Conservation (phyloP, 306 rosid species). For the Begonia peltatifolia region DNA sequence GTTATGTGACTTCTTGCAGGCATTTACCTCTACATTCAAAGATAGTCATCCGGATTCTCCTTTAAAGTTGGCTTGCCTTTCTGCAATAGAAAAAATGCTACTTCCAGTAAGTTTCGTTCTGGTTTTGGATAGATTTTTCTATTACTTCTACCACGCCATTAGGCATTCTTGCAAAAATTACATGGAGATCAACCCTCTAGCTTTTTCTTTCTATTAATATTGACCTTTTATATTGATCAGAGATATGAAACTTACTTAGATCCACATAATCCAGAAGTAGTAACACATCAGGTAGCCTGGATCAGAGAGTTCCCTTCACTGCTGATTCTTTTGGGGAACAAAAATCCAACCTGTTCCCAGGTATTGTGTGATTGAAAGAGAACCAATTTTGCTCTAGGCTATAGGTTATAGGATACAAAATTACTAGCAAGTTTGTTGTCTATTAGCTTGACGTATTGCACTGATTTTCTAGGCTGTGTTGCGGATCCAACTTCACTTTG, state of each 20-base stretch:
- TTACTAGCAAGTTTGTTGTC: neutral
- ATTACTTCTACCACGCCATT: neutral
- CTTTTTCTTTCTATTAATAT: neutral
- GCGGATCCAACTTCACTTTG: slow-evolving; percentile 49
- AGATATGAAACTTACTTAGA: slow-evolving; percentile 24
- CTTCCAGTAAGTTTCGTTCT: slow-evolving; percentile 45
- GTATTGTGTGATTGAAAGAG: slow-evolving; percentile 16
- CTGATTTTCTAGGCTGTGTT: slow-evolving; percentile 36
- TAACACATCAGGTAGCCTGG: slow-evolving; percentile 51
- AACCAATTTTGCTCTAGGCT: no score
- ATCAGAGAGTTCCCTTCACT: slow-evolving; percentile 55
- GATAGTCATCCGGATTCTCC: slow-evolving; percentile 63
- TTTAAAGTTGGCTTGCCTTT: slow-evolving; percentile 55
- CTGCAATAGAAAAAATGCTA: slow-evolving; percentile 56
- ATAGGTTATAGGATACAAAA: neutral
- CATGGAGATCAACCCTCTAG: neutral
- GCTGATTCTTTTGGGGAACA: slow-evolving; percentile 59
- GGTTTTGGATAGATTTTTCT: no score
- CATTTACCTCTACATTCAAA: slow-evolving; percentile 55
- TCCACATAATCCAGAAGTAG: slow-evolving; percentile 29
- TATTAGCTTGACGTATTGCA: neutral
- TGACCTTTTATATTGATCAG: slow-evolving; percentile 23
- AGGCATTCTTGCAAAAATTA: neutral
- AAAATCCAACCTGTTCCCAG: slow-evolving; percentile 39
- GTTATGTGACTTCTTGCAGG: slow-evolving; percentile 23